These are phyloP conservation scores for Xylaria digitata DNA, from an alignment of 2,329 filamentous ascomycete genomes.

Conservation along the genomic window DNA sequence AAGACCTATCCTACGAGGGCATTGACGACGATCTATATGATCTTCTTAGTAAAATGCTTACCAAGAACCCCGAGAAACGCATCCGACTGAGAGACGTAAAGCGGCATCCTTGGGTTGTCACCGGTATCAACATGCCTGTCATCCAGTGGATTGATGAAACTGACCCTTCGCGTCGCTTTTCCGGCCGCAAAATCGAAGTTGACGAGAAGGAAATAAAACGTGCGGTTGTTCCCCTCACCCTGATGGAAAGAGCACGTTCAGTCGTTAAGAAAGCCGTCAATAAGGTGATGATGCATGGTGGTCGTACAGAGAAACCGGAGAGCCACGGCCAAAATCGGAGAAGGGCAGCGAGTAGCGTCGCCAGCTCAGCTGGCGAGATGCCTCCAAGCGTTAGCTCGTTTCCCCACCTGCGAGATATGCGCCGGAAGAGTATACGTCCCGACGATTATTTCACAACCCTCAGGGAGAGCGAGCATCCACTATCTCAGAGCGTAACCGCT, in stretches of 20 bases:
- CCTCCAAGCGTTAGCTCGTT: constrained; percentile 61
- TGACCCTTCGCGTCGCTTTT: constrained; percentile 80
- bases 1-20: constrained; percentile 85
- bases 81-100: constrained; percentile 94
- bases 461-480: constrained; percentile 72
- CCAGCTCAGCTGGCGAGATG: constrained; percentile 71
- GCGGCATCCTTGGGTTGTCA: constrained; percentile 89
- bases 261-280: constrained; percentile 76
- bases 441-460: constrained; percentile 65
- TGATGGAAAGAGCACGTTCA: constrained; percentile 85
- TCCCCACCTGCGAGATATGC: constrained; percentile 63
- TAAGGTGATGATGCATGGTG: constrained; percentile 73
- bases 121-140: constrained; percentile 76
- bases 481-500: constrained; percentile 78
- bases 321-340: constrained; percentile 64
- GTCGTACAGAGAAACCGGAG: constrained; percentile 68
- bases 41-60: constrained; percentile 80
- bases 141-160: constrained; percentile 92
- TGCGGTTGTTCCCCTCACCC: constrained; percentile 88
- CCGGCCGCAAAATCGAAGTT: constrained; percentile 89
- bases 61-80: constrained; percentile 88
- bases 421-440: constrained; percentile 65
- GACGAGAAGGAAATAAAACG: constrained; percentile 89
- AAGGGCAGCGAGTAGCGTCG: constrained; percentile 70
- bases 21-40: constrained; percentile 84